Percentiles rank a stretch among this genome's conserved stretches.
Conservation (phyloP, 202 grass and related monocot species). For the Zizania palustris region DNA sequence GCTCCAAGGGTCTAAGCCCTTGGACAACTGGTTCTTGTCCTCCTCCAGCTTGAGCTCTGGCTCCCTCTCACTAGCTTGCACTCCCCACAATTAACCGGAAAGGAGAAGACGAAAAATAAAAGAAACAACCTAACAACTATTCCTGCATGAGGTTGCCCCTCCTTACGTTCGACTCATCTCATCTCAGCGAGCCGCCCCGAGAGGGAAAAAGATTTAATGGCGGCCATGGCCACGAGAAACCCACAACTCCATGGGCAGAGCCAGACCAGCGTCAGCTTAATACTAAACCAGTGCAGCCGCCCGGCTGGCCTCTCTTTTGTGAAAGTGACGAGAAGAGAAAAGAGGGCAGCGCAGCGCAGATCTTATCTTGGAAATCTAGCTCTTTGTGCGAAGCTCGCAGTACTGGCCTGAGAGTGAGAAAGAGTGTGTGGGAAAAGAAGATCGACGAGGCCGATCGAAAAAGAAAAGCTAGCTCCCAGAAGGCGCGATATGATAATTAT, state of each 20-base stretch:
- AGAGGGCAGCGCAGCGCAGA: conserved; percentile 32
- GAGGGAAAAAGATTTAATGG: conserved; percentile 22
- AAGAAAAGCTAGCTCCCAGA: conserved; percentile 25
- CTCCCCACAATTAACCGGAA: conserved; percentile 36
- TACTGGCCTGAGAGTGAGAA: not conserved
- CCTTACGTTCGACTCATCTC: conserved; percentile 29
- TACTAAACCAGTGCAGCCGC: conserved; percentile 30
- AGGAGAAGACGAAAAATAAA: conserved; percentile 9
- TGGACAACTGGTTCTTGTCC: conserved; percentile 68
- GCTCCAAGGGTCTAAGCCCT: conserved; percentile 69
- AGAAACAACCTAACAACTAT: conserved; percentile 18
- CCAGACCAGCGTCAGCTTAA: conserved; percentile 41
- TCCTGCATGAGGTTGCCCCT: conserved; percentile 50
- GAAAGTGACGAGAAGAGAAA: conserved; percentile 63
- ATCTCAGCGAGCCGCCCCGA: conserved; percentile 37
- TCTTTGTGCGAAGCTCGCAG: conserved; percentile 51
- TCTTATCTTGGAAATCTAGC: conserved; percentile 64
- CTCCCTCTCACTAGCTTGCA: conserved; percentile 31
- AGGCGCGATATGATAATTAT: conserved; percentile 25
- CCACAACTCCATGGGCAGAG: conserved; percentile 33
- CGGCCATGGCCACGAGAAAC: conserved; percentile 44
- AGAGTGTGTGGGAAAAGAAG: conserved; percentile 26
- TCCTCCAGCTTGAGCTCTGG: conserved; percentile 71
- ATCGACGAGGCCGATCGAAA: not conserved
- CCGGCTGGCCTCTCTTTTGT: conserved; percentile 52